Evolutionary conservation across 768 basidiomycete genomes (phyloP).

Genomic region (Russula virescens): DNA sequence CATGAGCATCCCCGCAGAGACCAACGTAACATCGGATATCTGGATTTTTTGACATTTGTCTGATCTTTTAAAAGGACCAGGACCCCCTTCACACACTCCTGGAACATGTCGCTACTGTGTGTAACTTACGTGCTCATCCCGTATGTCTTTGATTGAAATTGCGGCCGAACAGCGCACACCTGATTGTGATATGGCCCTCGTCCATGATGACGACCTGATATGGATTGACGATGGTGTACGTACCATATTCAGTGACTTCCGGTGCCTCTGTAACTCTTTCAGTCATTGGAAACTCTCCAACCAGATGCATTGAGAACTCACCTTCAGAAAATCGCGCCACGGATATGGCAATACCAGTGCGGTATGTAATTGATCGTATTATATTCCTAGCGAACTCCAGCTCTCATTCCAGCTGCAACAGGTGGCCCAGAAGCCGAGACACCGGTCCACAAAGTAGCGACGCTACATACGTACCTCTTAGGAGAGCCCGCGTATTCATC

Average conservation of each 20-base stretch:
- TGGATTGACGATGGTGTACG: background rate
- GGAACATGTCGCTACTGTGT: background rate
- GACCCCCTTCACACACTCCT: background rate
- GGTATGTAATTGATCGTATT: background rate
- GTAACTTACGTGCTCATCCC: background rate
- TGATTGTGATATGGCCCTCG: background rate
- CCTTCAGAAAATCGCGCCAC: background rate
- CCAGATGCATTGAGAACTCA: background rate
- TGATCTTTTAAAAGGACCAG: background rate
- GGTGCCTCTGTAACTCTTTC: background rate
- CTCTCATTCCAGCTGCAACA: background rate
- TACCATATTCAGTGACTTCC: background rate
- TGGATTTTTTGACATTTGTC: background rate
- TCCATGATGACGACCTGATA: background rate
- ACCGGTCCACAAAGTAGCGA: background rate
- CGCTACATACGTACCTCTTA: background rate
- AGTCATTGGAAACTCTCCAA: background rate
- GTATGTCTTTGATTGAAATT: background rate
- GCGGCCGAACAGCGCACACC: background rate
- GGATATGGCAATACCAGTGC: background rate
- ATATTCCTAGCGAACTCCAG: background rate
- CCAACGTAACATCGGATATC: background rate
- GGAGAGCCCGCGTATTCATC: background rate
- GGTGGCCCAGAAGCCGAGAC: background rate
- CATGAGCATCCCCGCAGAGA: background rate